Percentiles rank a stretch among this genome's conserved stretches.
Evolutionary conservation across 177 flowering plant species (phyloP).

Genomic region (Tripterygium wilfordii): DNA sequence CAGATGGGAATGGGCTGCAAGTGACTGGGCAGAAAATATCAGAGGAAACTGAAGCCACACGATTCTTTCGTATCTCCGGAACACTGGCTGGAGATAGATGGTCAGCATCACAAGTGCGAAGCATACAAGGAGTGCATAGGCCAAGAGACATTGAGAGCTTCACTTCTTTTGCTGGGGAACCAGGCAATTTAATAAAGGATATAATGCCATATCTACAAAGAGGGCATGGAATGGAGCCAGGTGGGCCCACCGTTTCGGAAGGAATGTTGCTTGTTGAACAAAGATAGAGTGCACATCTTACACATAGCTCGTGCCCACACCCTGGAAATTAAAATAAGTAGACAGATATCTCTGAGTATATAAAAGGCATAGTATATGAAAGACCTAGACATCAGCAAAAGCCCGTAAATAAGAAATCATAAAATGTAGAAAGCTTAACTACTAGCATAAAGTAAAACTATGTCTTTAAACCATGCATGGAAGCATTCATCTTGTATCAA

Average conservation of each 20-base stretch:
- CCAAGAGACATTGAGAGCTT: conserved; percentile 60
- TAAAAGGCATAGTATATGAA: background rate
- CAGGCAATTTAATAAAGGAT: conserved; percentile 54
- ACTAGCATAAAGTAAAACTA: too few relatives aligned
- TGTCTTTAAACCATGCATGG: too few relatives aligned
- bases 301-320: conserved; percentile 83
- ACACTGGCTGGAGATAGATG: conserved; percentile 32
- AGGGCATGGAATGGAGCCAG: conserved; percentile 90
- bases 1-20: conserved; percentile 86
- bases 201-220: conserved; percentile 74
- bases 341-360: too few relatives aligned
- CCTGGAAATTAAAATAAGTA: conserved; percentile 53
- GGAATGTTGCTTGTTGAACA: conserved; percentile 80
- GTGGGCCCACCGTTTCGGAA: conserved; percentile 55
- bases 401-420: too few relatives aligned
- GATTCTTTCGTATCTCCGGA: conserved; percentile 58
- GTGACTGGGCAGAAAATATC: conserved; percentile 85
- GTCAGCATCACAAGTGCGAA: conserved; percentile 54
- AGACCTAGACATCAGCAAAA: too few relatives aligned
- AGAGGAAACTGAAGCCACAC: conserved; percentile 80
- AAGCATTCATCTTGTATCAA: too few relatives aligned
- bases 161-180: conserved; percentile 61
- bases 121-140: conserved; percentile 93
- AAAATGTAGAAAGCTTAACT: too few relatives aligned
- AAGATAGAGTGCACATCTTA: conserved; percentile 85